Base-by-base conservation (phyloP, 2,329 filamentous ascomycete species). In the Phialocephala sp. region DNA sequence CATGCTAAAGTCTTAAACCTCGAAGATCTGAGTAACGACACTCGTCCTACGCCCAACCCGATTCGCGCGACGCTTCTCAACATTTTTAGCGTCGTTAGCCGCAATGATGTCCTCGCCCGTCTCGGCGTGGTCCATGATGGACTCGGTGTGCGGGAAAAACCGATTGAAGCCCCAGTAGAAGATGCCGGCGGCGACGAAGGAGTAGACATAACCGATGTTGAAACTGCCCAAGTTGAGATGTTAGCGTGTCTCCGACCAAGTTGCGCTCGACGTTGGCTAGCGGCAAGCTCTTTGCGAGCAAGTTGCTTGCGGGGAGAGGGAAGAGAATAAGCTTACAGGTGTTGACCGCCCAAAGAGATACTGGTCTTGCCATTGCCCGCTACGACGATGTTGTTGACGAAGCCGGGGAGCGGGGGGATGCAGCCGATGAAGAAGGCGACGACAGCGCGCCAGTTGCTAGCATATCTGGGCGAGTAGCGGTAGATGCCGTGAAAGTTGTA, bases 401-500 rank as follows among this genome's bases (percentile, higher is more conserved):
- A 66, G 47, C 68, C 68, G 1, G 73, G 73, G 43, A 75, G 68
- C 24, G 71, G 65, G 0, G 75, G 75, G 2, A 73, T 61, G 18
- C 78, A 72, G 57, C 57, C 60, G 58, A 77, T 63, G 18, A 76
- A 67, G 24, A 66, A 65, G 27, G 66, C 68, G 20, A 45, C 63
- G 45, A 66, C 62, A 24, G 68, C 68, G 45, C 66, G 66, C 66
- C 66, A 68, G 61, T 69, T 69, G 37, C 52, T 63, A 8, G 59
- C 67, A 32, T 63, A 67, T 35, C 41, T 63, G 39, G 59, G 60
- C 39, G 60, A 62, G 43, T 69, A 69, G 58, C 65, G 63, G 45
- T 69, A 69, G 15, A 67, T 69, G 24, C 67, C 67, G 20, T 67
- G 61, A 22, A 64, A 66, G 66, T 74, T 71, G 69, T 80, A 80